Conservation (phyloP, 306 rosid genomes). For the Trichosanthes truncata region DNA sequence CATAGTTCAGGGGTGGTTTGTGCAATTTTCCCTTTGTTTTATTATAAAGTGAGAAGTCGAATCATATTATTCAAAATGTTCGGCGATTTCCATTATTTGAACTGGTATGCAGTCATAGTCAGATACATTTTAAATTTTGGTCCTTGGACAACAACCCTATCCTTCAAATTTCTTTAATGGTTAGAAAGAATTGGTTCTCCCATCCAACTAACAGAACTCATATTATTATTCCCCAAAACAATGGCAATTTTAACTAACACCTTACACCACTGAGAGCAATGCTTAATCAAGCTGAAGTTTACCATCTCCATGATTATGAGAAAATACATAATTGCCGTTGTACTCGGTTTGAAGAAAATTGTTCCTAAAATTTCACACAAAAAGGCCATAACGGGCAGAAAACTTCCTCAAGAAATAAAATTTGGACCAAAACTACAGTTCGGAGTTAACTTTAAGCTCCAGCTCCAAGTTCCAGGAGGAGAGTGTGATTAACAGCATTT, state of each 20-base stretch:
- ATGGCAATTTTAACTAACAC: neutral
- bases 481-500: slow-evolving; percentile 62
- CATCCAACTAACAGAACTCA: neutral
- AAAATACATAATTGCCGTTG: neutral
- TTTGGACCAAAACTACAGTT: slow-evolving; percentile 7
- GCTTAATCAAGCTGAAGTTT: neutral
- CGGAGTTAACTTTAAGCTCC: slow-evolving; percentile 22
- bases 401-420: neutral
- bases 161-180: neutral
- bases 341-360: neutral
- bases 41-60: neutral
- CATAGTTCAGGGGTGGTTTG: too few species aligned
- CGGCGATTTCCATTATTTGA: neutral
- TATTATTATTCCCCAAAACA: neutral
- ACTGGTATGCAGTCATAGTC: neutral
- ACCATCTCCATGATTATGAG: neutral
- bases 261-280: neutral
- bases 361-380: neutral
- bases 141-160: neutral
- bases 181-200: neutral
- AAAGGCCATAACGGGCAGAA: neutral
- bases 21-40: too few species aligned
- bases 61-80: neutral
- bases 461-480: slow-evolving; percentile 69
- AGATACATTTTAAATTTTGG: neutral